These are phyloP conservation scores for Hypoxylon sp. DNA, from an alignment of 2,329 filamentous ascomycete species.

Conservation along the genomic window DNA sequence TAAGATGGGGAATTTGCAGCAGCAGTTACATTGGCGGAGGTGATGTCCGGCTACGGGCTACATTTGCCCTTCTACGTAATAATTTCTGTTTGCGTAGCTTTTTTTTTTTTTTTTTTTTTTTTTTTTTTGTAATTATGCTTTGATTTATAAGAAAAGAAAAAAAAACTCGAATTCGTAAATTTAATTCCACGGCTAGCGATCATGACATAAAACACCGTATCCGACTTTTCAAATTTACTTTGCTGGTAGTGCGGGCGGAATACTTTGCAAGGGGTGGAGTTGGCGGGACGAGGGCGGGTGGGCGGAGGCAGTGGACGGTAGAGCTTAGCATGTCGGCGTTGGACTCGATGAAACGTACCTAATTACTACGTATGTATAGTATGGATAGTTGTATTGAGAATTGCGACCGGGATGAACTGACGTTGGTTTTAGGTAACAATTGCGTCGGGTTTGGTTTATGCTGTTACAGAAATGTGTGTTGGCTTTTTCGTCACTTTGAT, in stretches of 20 bases:
- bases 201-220: background rate
- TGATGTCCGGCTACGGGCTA: slow-evolving; percentile 20
- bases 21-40: slow-evolving; percentile 15
- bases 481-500: slow-evolving; percentile 18
- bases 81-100: background rate
- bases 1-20: background rate
- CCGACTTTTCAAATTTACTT: background rate
- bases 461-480: slow-evolving; percentile 18
- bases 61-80: background rate
- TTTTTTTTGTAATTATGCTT: slow-evolving; percentile 9
- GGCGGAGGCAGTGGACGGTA: slow-evolving; percentile 24
- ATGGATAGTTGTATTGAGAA: background rate
- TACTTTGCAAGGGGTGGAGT: slow-evolving; percentile 16
- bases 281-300: slow-evolving; percentile 36
- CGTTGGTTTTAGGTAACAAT: slow-evolving; percentile 35
- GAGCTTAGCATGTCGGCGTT: slow-evolving; percentile 9
- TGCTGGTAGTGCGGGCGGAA: slow-evolving; percentile 6
- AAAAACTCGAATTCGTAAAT: background rate
- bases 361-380: too few relatives aligned
- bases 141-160: background rate
- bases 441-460: slow-evolving; percentile 18
- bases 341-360: too few relatives aligned
- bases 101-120: slow-evolving; percentile 3
- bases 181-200: background rate
- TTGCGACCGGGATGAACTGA: slow-evolving; percentile 19